A percentile compares a stretch with the other conserved stretches of the same genome.
These are phyloP conservation scores for Neocatenulostroma microsporum DNA, from an alignment of 2,329 filamentous ascomycete species.

Conservation along the genomic window DNA sequence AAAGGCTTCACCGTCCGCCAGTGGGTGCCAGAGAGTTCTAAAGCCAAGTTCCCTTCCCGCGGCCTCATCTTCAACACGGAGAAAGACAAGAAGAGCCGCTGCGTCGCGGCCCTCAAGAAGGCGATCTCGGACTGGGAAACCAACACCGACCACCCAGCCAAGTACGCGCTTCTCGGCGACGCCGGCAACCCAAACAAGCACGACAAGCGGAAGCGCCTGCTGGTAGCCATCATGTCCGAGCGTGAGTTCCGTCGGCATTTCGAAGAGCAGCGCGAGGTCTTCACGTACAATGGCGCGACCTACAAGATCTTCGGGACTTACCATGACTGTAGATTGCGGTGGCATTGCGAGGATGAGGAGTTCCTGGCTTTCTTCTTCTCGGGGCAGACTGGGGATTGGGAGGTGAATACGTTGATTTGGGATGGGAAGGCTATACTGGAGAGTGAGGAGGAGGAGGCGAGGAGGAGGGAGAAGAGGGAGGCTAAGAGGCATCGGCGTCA, in stretches of 20 bases:
- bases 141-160: not conserved
- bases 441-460: not conserved
- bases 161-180: conserved; percentile 4
- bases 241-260: not conserved
- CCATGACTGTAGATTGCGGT: not conserved
- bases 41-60: conserved; percentile 3
- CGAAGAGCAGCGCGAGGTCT: not conserved
- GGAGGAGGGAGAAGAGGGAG: conserved; percentile 3
- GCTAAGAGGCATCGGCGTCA: conserved; percentile 8
- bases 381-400: not conserved
- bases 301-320: conserved; percentile 4
- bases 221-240: conserved; percentile 1
- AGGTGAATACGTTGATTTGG: no score
- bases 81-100: not conserved
- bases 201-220: not conserved
- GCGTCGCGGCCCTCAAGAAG: not conserved
- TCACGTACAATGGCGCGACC: not conserved
- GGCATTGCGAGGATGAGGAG: no score
- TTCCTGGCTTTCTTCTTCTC: not conserved
- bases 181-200: not conserved
- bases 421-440: not conserved
- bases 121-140: not conserved
- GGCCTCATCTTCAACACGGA: not conserved
- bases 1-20: not conserved
- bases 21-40: not conserved